Percentiles rank a stretch among this genome's conserved stretches.
Conservation (phyloP, 2,329 filamentous ascomycete genomes). For the Pestalotiopsis sp. region DNA sequence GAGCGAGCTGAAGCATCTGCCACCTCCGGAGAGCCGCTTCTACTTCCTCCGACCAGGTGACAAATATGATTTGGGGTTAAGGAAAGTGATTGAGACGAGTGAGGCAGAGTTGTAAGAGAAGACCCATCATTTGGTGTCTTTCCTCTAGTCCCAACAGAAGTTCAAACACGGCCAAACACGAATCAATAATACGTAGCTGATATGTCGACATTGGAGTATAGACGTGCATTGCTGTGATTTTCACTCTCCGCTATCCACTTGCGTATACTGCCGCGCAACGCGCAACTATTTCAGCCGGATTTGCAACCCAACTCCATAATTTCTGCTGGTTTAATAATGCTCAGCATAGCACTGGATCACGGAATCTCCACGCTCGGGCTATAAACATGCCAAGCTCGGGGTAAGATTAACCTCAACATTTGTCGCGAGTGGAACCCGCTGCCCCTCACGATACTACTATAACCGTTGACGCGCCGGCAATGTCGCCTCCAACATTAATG, state of each 20-base stretch:
- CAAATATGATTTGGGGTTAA: slow-evolving; percentile 27
- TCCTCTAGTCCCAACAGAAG: no score
- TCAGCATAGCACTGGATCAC: neutral
- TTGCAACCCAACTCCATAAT: neutral
- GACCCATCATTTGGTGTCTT: no score
- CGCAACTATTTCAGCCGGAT: no score
- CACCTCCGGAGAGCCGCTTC: slow-evolving; percentile 25
- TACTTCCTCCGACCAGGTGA: slow-evolving; percentile 32
- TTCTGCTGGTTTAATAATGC: neutral
- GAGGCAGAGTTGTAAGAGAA: neutral
- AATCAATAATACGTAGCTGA: no score
- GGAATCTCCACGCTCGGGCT: neutral
- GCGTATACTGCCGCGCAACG: no score
- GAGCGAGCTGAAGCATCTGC: slow-evolving; percentile 28
- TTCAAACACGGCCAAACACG: no score
- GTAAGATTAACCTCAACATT: neutral
- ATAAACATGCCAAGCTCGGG: neutral
- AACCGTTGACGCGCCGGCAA: neutral
- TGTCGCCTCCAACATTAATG: neutral
- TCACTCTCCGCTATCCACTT: no score
- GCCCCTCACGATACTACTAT: neutral
- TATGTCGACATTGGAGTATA: no score
- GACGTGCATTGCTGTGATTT: no score
- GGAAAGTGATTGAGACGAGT: slow-evolving; percentile 24
- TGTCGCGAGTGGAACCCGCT: neutral